phyloP scores from a whole-genome alignment of 352 stramenopile species.

The Globisporangium radiosum region DNA sequence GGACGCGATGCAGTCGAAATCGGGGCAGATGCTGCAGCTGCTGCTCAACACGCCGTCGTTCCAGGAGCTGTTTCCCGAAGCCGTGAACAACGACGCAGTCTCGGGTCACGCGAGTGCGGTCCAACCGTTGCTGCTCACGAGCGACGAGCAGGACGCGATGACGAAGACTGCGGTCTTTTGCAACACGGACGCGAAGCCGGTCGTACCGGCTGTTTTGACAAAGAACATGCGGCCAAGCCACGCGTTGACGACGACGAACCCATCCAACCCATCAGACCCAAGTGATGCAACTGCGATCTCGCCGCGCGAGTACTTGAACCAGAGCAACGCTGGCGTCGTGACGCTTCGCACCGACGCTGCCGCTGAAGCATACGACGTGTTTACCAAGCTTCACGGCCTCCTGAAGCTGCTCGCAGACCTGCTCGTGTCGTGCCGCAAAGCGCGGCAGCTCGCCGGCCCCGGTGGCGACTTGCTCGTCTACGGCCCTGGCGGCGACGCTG shows the following conservation, averaged over 20 bases:
- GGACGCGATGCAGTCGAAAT: constrained; percentile 82
- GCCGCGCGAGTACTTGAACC: constrained; percentile 54
- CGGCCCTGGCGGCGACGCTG: constrained; percentile 72
- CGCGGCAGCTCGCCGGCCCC: constrained; percentile 66
- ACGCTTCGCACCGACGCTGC: constrained; percentile 51
- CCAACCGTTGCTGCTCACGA: constrained; percentile 52
- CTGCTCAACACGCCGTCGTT: constrained; percentile 78
- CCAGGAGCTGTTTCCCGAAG: constrained; percentile 62
- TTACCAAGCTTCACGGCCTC: constrained; percentile 69
- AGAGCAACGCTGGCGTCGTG: constrained; percentile 74
- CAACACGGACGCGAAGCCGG: constrained; percentile 51
- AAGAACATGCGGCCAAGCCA: constrained; percentile 15
- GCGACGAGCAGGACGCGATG: constrained; percentile 71
- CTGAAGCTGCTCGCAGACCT: constrained; percentile 80
- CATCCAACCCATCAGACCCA: constrained; percentile 9
- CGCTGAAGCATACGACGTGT: constrained; percentile 57
- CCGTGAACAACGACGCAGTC: constrained; percentile 22
- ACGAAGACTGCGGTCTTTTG: constrained; percentile 63
- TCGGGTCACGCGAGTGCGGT: constrained; percentile 32
- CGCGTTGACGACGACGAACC: constrained; percentile 31
- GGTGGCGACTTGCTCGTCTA: constrained; percentile 82
- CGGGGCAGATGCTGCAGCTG: constrained; percentile 77
- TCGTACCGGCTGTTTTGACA: constrained; percentile 60
- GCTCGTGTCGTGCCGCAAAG: constrained; percentile 79
- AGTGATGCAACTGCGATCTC: constrained; percentile 40